Conservation (phyloP, 2,329 filamentous ascomycete genomes). For the Claviceps monticola region DNA sequence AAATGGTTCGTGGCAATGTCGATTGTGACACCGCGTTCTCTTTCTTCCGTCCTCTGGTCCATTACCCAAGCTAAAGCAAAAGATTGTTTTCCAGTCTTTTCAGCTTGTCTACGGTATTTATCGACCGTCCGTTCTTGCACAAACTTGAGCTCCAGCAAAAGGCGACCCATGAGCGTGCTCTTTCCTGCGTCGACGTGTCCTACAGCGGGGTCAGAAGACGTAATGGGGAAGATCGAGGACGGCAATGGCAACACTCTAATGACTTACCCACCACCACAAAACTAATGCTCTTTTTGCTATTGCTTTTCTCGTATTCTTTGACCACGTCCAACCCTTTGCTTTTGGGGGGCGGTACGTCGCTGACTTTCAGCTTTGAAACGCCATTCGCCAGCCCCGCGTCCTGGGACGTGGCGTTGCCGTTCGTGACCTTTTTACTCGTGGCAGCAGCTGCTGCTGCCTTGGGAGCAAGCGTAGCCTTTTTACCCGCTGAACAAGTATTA, state of each 20-base stretch:
- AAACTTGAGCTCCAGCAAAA: conserved; percentile 77
- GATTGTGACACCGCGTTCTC: conserved; percentile 82
- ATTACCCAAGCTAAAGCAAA: conserved; percentile 96
- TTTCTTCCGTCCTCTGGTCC: conserved; percentile 81
- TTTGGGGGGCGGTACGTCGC: conserved; percentile 42
- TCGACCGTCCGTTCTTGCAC: conserved; percentile 82
- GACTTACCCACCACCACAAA: conserved; percentile 80
- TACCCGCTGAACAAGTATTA: conserved; percentile 40
- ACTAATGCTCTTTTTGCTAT: conserved; percentile 67
- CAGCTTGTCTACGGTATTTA: conserved; percentile 75
- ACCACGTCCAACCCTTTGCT: conserved; percentile 77
- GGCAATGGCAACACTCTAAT: no score
- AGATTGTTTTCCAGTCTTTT: conserved; percentile 83
- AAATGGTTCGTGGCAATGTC: conserved; percentile 94
- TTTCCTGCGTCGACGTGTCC: conserved; percentile 97
- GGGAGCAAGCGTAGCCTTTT: conserved; percentile 28
- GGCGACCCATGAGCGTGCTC: conserved; percentile 91
- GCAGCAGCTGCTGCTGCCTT: conserved; percentile 16
- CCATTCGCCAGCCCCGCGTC: conserved; percentile 15
- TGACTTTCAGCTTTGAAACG: conserved; percentile 26
- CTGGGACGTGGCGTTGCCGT: conserved; percentile 18
- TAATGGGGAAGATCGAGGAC: neutral
- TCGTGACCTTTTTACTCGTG: conserved; percentile 22
- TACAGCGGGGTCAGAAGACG: conserved; percentile 16
- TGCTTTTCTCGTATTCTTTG: conserved; percentile 61